Evolutionary conservation across 2,329 filamentous ascomycete species (phyloP).

Genomic region (Exophiala viscosa): DNA sequence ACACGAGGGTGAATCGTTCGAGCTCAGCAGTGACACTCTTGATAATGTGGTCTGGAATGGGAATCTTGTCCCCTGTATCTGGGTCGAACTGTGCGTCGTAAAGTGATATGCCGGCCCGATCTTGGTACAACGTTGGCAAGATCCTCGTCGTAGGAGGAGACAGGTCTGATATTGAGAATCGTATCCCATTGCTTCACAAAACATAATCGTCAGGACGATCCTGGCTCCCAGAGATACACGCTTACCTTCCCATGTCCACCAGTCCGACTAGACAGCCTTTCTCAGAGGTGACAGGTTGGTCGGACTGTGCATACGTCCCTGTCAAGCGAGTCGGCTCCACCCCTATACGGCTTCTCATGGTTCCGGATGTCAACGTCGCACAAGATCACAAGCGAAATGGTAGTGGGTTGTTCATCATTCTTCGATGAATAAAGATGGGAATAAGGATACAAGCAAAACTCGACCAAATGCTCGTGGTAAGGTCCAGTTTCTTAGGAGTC

Average conservation of each 20-base stretch:
- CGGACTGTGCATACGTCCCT: no score
- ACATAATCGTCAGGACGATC: background rate
- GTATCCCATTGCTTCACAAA: constrained; percentile 70
- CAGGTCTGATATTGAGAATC: constrained; percentile 82
- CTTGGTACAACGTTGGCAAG: constrained; percentile 70
- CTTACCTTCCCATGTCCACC: constrained; percentile 40
- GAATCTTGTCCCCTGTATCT: constrained; percentile 38
- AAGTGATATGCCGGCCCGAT: constrained; percentile 75
- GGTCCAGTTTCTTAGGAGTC: background rate
- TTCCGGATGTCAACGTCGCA: no score
- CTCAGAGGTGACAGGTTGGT: background rate
- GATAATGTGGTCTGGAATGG: constrained; percentile 60
- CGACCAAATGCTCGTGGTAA: no score
- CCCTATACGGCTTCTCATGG: no score
- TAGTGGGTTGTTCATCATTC: background rate
- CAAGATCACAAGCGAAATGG: no score
- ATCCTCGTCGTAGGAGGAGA: constrained; percentile 66
- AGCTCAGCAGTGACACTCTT: constrained; percentile 62
- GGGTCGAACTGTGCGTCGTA: constrained; percentile 66
- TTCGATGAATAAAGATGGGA: background rate
- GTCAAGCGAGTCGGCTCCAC: no score
- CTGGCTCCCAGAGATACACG: background rate
- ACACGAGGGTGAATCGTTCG: constrained; percentile 66
- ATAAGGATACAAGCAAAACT: no score
- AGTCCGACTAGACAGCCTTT: constrained; percentile 30